These are phyloP conservation scores for Pelargonium exstipulatum DNA, from an alignment of 441 rosid species.

Conservation along the genomic window DNA sequence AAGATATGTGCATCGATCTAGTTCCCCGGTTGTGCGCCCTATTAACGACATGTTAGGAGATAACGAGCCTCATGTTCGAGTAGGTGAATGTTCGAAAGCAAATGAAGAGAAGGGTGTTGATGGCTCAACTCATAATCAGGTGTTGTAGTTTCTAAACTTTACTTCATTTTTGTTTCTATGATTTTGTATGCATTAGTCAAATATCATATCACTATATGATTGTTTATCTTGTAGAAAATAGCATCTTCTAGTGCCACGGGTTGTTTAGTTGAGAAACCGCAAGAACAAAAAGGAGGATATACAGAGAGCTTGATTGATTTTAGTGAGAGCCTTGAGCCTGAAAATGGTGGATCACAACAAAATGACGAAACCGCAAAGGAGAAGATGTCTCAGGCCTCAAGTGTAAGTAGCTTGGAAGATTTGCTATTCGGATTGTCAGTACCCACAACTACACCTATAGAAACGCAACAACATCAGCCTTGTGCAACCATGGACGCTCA, in stretches of 20 bases:
- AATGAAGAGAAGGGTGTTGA: constrained; percentile 31
- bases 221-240: neutral
- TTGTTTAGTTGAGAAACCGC: constrained; percentile 17
- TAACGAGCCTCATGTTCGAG: too few relatives aligned
- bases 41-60: too few relatives aligned
- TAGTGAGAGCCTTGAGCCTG: constrained; percentile 25
- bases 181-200: too few relatives aligned
- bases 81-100: neutral
- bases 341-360: constrained; percentile 23
- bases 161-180: too few relatives aligned
- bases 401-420: constrained; percentile 49
- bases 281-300: constrained; percentile 24
- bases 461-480: too few relatives aligned
- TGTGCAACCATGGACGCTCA: too few relatives aligned
- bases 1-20: constrained; percentile 22
- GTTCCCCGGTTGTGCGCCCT: constrained; percentile 30
- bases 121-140: constrained; percentile 38
- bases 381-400: constrained; percentile 30
- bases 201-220: too few relatives aligned
- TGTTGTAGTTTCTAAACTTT: constrained; percentile 6
- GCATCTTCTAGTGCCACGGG: constrained; percentile 25
- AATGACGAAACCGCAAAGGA: constrained; percentile 27
- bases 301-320: constrained; percentile 44
- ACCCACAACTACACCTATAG: constrained; percentile 28
- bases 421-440: constrained; percentile 52